These are phyloP conservation scores for Aeschynomene evenia DNA, from an alignment of 306 rosid species.

Conservation along the genomic window DNA sequence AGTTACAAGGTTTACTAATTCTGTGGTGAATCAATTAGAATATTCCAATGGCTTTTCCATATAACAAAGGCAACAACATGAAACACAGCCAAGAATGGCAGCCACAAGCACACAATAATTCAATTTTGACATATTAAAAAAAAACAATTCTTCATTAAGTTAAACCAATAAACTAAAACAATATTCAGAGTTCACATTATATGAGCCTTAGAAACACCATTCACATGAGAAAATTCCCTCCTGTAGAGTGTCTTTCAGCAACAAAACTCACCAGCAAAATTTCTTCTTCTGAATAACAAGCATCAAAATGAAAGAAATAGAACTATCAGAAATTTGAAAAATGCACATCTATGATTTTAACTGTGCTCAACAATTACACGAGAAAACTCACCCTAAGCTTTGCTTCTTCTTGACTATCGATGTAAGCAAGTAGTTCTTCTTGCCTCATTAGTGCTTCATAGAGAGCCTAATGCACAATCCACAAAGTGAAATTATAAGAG, in stretches of 20 bases:
- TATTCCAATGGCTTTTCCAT: background rate
- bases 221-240: conserved; percentile 25
- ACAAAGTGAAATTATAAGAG: conserved; percentile 19
- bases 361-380: background rate
- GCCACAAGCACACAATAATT: conserved; percentile 23
- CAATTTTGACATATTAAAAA: no score
- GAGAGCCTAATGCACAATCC: conserved; percentile 59
- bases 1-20: background rate
- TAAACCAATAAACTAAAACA: conserved; percentile 17
- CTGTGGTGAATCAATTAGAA: background rate
- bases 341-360: background rate
- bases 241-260: conserved; percentile 34
- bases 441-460: conserved; percentile 89
- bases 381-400: conserved; percentile 63
- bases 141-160: conserved; percentile 17
- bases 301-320: conserved; percentile 21
- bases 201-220: conserved; percentile 7
- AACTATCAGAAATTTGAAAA: conserved; percentile 26
- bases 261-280: conserved; percentile 71
- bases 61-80: conserved; percentile 14
- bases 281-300: conserved; percentile 64
- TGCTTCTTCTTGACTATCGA: conserved; percentile 83
- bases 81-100: background rate
- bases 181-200: conserved; percentile 25
- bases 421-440: conserved; percentile 90